These are phyloP conservation scores for Fusarium udum DNA, from an alignment of 2,329 filamentous ascomycete species.

Conservation along the genomic window DNA sequence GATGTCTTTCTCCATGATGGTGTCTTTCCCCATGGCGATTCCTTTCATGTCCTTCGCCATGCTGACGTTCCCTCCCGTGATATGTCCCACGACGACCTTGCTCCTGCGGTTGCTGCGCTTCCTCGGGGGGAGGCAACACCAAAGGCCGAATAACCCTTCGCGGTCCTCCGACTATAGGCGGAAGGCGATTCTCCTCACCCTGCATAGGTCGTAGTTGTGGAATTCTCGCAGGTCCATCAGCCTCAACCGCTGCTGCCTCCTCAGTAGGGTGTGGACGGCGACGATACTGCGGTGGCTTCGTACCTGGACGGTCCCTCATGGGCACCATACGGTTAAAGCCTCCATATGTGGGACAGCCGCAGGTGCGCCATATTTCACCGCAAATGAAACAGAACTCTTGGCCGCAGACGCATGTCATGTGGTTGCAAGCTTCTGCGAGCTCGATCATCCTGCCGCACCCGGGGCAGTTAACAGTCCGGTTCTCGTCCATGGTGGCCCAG, in stretches of 20 bases:
- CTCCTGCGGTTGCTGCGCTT: not conserved
- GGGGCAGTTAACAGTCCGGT: constrained; percentile 37
- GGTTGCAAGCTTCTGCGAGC: constrained; percentile 39
- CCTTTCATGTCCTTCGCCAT: too few relatives aligned
- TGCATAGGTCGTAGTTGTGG: constrained; percentile 25
- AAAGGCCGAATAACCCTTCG: not conserved
- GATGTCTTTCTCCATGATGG: not conserved
- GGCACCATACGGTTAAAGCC: constrained; percentile 11
- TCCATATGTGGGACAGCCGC: constrained; percentile 42
- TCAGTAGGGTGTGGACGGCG: not conserved
- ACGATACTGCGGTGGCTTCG: constrained; percentile 31
- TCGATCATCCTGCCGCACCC: constrained; percentile 34
- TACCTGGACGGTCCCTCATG: constrained; percentile 19
- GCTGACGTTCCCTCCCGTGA: too few relatives aligned
- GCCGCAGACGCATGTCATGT: constrained; percentile 54
- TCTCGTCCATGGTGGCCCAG: constrained; percentile 40
- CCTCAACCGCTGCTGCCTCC: not conserved
- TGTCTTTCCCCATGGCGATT: not conserved
- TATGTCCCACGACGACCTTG: not conserved
- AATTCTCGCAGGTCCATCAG: not conserved
- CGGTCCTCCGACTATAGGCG: not conserved
- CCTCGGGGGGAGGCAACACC: not conserved
- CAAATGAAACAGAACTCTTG: constrained; percentile 62
- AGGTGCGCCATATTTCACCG: constrained; percentile 53
- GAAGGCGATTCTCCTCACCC: constrained; percentile 7